These are phyloP conservation scores for Solanum bukasovii DNA, from an alignment of 257 asterid genomes.

Conservation along the genomic window DNA sequence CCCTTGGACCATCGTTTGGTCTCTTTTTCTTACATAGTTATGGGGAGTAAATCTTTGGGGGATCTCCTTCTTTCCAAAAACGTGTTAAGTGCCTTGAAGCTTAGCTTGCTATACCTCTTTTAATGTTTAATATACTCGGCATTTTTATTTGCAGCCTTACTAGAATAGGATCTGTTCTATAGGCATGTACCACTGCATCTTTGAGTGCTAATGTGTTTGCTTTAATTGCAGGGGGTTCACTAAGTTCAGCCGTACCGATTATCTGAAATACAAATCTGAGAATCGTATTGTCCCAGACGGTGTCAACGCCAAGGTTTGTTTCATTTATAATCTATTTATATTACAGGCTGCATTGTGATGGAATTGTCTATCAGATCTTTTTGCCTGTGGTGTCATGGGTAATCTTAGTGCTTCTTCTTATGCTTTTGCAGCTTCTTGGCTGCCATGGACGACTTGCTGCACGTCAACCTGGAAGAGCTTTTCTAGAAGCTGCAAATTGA, in stretches of 20 bases:
- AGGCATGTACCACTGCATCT: background rate
- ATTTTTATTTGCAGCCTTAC: background rate
- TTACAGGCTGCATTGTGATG: background rate
- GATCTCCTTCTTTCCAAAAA: background rate
- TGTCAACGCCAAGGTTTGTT: slow-evolving; percentile 14
- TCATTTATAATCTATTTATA: background rate
- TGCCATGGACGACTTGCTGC: slow-evolving; percentile 34
- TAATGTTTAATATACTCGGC: background rate
- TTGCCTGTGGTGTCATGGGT: background rate
- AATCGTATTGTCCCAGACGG: slow-evolving; percentile 8
- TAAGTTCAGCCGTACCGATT: slow-evolving; percentile 7
- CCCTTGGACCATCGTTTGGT: too few relatives aligned
- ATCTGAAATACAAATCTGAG: slow-evolving; percentile 4
- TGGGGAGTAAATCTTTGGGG: background rate
- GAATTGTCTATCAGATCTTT: too few relatives aligned
- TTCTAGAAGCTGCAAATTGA: slow-evolving; percentile 4
- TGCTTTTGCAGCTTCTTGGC: slow-evolving; percentile 25
- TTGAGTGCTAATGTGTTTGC: background rate
- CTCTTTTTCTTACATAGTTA: background rate
- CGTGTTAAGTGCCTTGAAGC: background rate
- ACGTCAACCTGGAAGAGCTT: slow-evolving; percentile 36
- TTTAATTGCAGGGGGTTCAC: slow-evolving; percentile 11
- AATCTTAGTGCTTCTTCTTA: background rate
- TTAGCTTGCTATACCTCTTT: background rate
- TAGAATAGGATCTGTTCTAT: background rate